These are phyloP conservation scores for Blastobotrys capitulatus DNA, from an alignment of 1,139 yeast species.

Conservation along the genomic window DNA sequence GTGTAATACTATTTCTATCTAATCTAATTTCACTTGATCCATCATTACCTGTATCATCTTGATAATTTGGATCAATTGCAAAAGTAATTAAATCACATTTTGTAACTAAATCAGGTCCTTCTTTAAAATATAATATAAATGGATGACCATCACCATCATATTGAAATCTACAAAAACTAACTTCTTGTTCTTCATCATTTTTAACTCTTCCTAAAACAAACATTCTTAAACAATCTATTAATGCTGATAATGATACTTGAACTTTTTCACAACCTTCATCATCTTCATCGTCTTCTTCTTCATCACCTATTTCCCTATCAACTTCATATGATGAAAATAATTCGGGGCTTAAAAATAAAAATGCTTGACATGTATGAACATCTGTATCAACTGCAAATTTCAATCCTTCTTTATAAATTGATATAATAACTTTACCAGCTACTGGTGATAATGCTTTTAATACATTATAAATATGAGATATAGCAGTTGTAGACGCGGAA, in stretches of 20 bases:
- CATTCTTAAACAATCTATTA: slow-evolving; percentile 28
- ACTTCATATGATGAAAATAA: slow-evolving; percentile 25
- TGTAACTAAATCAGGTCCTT: slow-evolving; percentile 55
- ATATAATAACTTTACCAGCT: slow-evolving; percentile 22
- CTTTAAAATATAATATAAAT: slow-evolving; percentile 66
- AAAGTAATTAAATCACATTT: slow-evolving; percentile 65
- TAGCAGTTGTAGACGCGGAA: slow-evolving; percentile 28
- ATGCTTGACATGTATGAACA: slow-evolving; percentile 27
- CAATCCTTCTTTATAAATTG: slow-evolving; percentile 28
- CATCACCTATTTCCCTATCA: slow-evolving; percentile 13
- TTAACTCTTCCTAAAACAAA: slow-evolving; percentile 15
- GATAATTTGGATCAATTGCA: slow-evolving; percentile 15
- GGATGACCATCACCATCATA: slow-evolving; percentile 59
- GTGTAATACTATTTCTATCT: slow-evolving; percentile 46
- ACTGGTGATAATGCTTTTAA: slow-evolving; percentile 26
- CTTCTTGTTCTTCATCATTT: not conserved
- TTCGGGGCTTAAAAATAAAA: slow-evolving; percentile 21
- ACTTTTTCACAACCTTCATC: slow-evolving; percentile 13
- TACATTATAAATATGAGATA: slow-evolving; percentile 25
- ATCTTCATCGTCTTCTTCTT: not conserved
- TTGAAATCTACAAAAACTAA: slow-evolving; percentile 29
- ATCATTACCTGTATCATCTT: slow-evolving; percentile 19
- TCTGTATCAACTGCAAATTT: slow-evolving; percentile 26
- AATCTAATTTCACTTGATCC: slow-evolving; percentile 19
- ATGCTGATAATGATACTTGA: slow-evolving; percentile 23